Conservation (phyloP, 2,329 filamentous ascomycete genomes). For the Xylogone sp. region DNA sequence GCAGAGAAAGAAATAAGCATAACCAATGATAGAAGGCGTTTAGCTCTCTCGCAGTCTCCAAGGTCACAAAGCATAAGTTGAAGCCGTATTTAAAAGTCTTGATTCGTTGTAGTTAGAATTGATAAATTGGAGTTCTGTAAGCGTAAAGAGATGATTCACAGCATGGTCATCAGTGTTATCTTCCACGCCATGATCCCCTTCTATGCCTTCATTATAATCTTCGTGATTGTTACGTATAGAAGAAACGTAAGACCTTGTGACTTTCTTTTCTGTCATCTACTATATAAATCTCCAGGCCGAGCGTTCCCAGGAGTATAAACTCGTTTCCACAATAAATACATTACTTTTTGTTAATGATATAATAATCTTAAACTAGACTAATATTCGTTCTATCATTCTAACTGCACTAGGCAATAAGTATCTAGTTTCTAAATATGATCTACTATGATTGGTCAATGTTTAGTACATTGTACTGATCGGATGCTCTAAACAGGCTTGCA, state of each 20-base stretch:
- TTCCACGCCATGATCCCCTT: constrained; percentile 2
- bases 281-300: constrained; percentile 31
- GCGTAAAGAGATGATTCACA: constrained; percentile 5
- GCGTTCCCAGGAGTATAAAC: constrained; percentile 28
- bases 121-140: constrained; percentile 3
- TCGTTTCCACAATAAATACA: constrained; percentile 32
- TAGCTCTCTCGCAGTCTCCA: constrained; percentile 6
- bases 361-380: not conserved
- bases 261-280: constrained; percentile 35
- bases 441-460: too few relatives aligned
- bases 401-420: too few relatives aligned
- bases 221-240: not conserved
- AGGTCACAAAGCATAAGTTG: constrained; percentile 5
- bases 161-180: constrained; percentile 4
- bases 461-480: too few relatives aligned
- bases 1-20: not conserved
- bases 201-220: not conserved
- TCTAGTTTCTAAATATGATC: too few relatives aligned
- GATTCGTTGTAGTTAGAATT: constrained; percentile 4
- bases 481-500: too few relatives aligned
- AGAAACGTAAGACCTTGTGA: constrained; percentile 6
- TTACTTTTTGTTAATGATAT: constrained; percentile 24
- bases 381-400: too few relatives aligned
- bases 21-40: not conserved
- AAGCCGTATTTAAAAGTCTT: constrained; percentile 23